These are phyloP conservation scores for Blastobotrys buckinghamii DNA, from an alignment of 1,139 yeast genomes.

Conservation along the genomic window DNA sequence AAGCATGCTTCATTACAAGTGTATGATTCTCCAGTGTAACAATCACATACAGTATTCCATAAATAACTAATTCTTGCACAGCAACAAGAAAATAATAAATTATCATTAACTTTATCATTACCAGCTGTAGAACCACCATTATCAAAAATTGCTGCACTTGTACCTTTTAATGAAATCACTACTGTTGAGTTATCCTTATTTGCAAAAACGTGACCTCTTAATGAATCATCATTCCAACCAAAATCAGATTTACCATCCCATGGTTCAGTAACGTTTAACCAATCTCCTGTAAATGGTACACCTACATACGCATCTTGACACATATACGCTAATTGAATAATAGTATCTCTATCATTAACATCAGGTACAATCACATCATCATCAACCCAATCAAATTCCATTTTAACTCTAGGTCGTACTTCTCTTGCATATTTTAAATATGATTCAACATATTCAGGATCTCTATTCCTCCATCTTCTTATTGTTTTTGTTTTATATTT, in stretches of 20 bases:
- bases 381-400: slow-evolving; percentile 29
- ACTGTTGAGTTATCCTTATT: slow-evolving; percentile 59
- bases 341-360: slow-evolving; percentile 63
- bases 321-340: slow-evolving; percentile 73
- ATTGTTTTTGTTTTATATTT: slow-evolving; percentile 26
- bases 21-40: slow-evolving; percentile 70
- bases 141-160: slow-evolving; percentile 83
- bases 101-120: slow-evolving; percentile 81
- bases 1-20: slow-evolving; percentile 87
- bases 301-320: slow-evolving; percentile 89
- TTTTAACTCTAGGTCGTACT: slow-evolving; percentile 14
- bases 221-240: slow-evolving; percentile 85
- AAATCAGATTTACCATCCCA: slow-evolving; percentile 45
- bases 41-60: slow-evolving; percentile 96
- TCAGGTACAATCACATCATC: slow-evolving; percentile 56
- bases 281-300: slow-evolving; percentile 72
- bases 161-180: slow-evolving; percentile 83
- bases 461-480: slow-evolving; percentile 49
- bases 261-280: slow-evolving; percentile 73
- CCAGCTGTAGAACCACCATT: slow-evolving; percentile 70
- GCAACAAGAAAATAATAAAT: slow-evolving; percentile 86
- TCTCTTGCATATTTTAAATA: slow-evolving; percentile 53
- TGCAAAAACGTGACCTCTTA: slow-evolving; percentile 86
- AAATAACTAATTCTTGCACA: slow-evolving; percentile 89
- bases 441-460: slow-evolving; percentile 60